Base-by-base conservation (phyloP, 2,329 filamentous ascomycete species). In the Ophiostoma sp. region DNA sequence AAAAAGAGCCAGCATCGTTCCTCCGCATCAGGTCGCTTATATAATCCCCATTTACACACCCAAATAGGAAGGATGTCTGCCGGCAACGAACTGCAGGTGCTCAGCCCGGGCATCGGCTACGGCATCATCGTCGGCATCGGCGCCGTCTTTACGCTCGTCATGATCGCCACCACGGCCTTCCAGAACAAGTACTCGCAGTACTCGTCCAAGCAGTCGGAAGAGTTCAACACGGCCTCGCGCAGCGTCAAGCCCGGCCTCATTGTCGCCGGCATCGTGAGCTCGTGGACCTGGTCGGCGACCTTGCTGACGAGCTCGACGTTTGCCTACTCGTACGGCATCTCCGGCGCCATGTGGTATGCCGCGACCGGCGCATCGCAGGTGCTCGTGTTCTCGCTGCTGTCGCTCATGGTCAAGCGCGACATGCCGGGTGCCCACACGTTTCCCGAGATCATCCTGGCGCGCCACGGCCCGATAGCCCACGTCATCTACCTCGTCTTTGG, bases 71-170 rank as follows among this genome's bases (percentile, higher is more conserved):
- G n/a, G 44, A 23, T 52, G 60, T 33, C 67, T 17, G 44, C 65
- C 20, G 70, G 71, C 39, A 67, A 68, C 8, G 71, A 69, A n/a
- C 65, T 71, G 48, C 71, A 71, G 54, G 71, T 73, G 39, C 72
- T 73, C 31, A 52, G 57, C 57, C 76, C 78, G 1, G 81, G 81
- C 13, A 81, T 80, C 7, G 83, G 83, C 57, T 84, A 84, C 77
- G 83, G 82, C 72, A 81, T 79, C 71, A 80, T 85, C 17, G 80
- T 83, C n/a, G 83, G 83, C 31, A 82, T 84, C 67, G 82, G 82
- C 3, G 80, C 76, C 33, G 76, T 81, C 13, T 62, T 62, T 27
- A 62, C 57, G 57, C 57, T 62, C 13, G 74, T 81, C 65, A 83
- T 83, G 80, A 72, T 80, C 31, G 74, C 74, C 62, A 76, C 81